Evolutionary conservation across 2,329 filamentous ascomycete genomes (phyloP), one percentile per base, ranked within the genome.

Genomic region (Periconia macrospinosa): DNA sequence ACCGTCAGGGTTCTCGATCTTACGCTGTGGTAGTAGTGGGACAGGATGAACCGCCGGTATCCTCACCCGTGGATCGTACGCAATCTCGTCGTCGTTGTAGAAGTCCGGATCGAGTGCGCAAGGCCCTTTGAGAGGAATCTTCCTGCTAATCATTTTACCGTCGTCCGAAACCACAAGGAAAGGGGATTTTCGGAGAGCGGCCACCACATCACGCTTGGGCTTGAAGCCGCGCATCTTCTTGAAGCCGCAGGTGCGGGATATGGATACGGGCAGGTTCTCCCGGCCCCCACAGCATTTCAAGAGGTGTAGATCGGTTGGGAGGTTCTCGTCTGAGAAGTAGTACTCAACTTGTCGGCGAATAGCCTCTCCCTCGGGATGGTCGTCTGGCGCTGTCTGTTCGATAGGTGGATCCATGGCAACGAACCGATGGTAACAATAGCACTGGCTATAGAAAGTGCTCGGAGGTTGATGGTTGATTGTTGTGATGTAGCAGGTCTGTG

Each of bases 291-390:
- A 73, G 55, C 66, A 69, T 53, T 72, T 70, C 10, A 80, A 72
- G 9, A 80, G 63, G 55, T 79, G 70, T 1, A 66, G 58, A 58
- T 81, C 79, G 1, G 57, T 66, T 2, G 68, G 65, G 3, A 81
- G 73, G 49, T 80, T 81, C 49, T 77, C 73, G 47, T 80, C 78
- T 18, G 75, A 78, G 67, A 81, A 81, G 66, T 80, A 81, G 66
- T 68, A 79, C 46, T 81, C 78, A 20, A 81, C 76, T 70, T 81
- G 69, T 11, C 60, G 59, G 27, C 68, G 69, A 15, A 72, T 70
- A 8, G 49, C 41, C 10, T 52, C 61, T 13, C 61, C 69, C 47
- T 70, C 60, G 18, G 67, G 66, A 53, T 68, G 65, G 27, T 70
- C 68, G 17, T 44, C 43, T 14, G 8, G 17, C 13, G 42, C 27